Conservation (phyloP, 371 early-diverging fungal genomes). For the Lichtheimia hyalospora region DNA sequence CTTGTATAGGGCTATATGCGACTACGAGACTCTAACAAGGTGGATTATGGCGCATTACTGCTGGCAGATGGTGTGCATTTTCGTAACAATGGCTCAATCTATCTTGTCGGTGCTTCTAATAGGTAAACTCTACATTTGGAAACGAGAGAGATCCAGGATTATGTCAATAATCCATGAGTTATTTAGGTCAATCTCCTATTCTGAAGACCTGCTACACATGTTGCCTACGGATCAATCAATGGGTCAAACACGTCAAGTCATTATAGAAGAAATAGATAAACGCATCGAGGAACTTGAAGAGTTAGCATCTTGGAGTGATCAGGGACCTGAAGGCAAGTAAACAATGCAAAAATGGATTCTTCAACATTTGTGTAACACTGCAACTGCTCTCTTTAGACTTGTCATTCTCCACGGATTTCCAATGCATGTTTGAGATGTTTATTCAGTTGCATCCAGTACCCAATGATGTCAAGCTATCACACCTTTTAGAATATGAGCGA, state of each 20-base stretch:
- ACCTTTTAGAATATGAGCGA: slow-evolving; percentile 57
- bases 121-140: slow-evolving; percentile 31
- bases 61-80: slow-evolving; percentile 60
- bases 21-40: slow-evolving; percentile 51
- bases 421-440: slow-evolving; percentile 61
- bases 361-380: too few relatives aligned
- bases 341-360: neutral
- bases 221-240: slow-evolving; percentile 54
- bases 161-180: neutral
- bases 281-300: slow-evolving; percentile 31
- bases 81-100: slow-evolving; percentile 55
- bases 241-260: slow-evolving; percentile 14
- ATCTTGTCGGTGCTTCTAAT: slow-evolving; percentile 55
- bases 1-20: slow-evolving; percentile 50
- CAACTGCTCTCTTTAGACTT: slow-evolving; percentile 24
- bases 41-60: slow-evolving; percentile 54
- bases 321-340: slow-evolving; percentile 10
- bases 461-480: slow-evolving; percentile 33
- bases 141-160: neutral
- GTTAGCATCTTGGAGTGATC: slow-evolving; percentile 17
- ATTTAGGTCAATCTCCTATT: slow-evolving; percentile 30
- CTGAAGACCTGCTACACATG: slow-evolving; percentile 56
- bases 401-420: slow-evolving; percentile 31
- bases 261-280: slow-evolving; percentile 37
- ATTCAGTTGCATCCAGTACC: slow-evolving; percentile 56